Evolutionary conservation across 352 stramenopile genomes (phyloP), one percentile per base, ranked within the genome.

Genomic region (Pythium sukuiense): DNA sequence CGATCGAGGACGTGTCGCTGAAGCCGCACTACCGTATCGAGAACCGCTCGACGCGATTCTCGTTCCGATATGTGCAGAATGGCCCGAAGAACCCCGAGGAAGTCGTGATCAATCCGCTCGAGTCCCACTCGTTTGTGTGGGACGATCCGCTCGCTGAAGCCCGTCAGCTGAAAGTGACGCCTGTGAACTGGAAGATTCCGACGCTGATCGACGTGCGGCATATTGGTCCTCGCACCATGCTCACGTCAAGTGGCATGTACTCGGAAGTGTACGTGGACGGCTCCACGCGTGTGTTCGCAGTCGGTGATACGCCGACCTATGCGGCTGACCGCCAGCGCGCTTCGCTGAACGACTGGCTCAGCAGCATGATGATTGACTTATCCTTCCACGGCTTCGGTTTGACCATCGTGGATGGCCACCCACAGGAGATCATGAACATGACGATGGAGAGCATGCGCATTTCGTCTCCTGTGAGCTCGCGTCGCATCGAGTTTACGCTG

Each of bases 201-300:
- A 89, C 81, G 6, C 45, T 87, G 7, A 76, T 96, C 9, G 77
- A 95, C 33, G 86, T 96, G 52, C 81, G 90, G 66, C 75, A 85
- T 53, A 89, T 96, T 65, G 82, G 85, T 6, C 74, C 78, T 24
- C 46, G 67, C 12, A 37, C 67, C 56, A 82, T 76, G 33, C 53
- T 90, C 54, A 75, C 79, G 35, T 77, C 83, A 8, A 71, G 80
- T 16, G 77, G 81, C 6, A 62, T 96, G 50, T 74, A 86, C 50
- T 87, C 76, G 29, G 88, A 96, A 71, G 85, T 96, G 55, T 96
- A 96, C 66, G 92, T 96, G 63, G 85, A 96, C 62, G 79, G 79
- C 8, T 80, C 74, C 12, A 95, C 88, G 7, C 79, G 88, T 61
- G 88, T 96, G 18, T 81, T 94, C 49, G 85, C 87, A 0, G 76